Evolutionary conservation across 352 stramenopile species (phyloP).

Genomic region (Globisporangium megalacanthum): DNA sequence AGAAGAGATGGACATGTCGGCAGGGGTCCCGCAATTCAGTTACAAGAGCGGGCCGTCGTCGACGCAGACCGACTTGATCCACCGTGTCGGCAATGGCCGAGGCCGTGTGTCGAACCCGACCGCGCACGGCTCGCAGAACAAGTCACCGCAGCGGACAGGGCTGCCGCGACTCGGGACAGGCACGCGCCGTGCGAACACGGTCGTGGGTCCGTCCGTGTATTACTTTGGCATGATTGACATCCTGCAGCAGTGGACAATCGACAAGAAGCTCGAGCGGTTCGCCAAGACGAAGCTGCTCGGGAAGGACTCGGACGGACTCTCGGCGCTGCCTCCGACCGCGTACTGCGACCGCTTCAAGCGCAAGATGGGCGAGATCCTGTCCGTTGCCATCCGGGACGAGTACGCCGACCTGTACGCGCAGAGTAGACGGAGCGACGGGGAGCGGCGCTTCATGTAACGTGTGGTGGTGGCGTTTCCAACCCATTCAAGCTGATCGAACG

Average conservation of each 20-base stretch:
- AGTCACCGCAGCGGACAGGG: slow-evolving; percentile 21
- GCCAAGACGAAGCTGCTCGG: slow-evolving; percentile 81
- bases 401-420: slow-evolving; percentile 39
- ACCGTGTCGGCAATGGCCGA: slow-evolving; percentile 19
- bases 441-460: slow-evolving; percentile 49
- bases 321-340: slow-evolving; percentile 66
- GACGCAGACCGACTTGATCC: slow-evolving; percentile 25
- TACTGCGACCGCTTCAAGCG: slow-evolving; percentile 88
- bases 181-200: slow-evolving; percentile 78
- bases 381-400: slow-evolving; percentile 61
- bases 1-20: slow-evolving; percentile 25
- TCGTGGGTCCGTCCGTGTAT: slow-evolving; percentile 82
- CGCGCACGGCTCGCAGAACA: slow-evolving; percentile 19
- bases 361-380: slow-evolving; percentile 85
- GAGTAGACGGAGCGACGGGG: slow-evolving; percentile 24
- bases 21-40: background rate
- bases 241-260: slow-evolving; percentile 87
- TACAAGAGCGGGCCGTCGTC: slow-evolving; percentile 13
- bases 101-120: slow-evolving; percentile 13
- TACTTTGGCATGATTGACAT: slow-evolving; percentile 89
- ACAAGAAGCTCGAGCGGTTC: slow-evolving; percentile 88
- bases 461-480: background rate
- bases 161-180: slow-evolving; percentile 58
- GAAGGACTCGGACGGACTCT: slow-evolving; percentile 76
- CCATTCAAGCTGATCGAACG: background rate